These are phyloP conservation scores for Gastrodia elata DNA, from an alignment of 106 monocot genomes.

Conservation along the genomic window DNA sequence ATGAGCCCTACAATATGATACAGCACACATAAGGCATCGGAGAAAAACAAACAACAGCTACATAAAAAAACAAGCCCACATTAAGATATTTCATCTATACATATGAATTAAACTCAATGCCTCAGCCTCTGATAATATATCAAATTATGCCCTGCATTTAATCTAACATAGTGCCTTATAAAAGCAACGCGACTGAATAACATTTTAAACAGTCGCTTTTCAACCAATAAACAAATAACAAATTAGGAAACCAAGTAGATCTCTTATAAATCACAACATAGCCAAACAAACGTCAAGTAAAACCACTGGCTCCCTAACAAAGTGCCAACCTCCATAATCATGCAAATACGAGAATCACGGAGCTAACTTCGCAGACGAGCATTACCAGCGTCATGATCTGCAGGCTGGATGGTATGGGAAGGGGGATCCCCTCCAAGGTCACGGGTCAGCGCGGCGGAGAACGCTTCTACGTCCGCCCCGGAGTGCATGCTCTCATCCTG, in stretches of 20 bases:
- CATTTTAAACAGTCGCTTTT: background rate
- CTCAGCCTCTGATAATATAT: too few relatives aligned
- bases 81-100: too few relatives aligned
- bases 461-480: slow-evolving; percentile 80
- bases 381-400: slow-evolving; percentile 28
- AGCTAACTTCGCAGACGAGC: background rate
- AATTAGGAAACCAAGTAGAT: background rate
- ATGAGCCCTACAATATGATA: too few relatives aligned
- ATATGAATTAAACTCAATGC: too few relatives aligned
- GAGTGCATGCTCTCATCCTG: slow-evolving; percentile 92
- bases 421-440: slow-evolving; percentile 53
- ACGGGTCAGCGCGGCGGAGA: slow-evolving; percentile 67
- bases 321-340: background rate
- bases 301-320: background rate
- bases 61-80: too few relatives aligned
- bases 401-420: slow-evolving; percentile 13
- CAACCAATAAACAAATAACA: background rate
- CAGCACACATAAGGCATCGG: too few relatives aligned
- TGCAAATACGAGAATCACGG: background rate
- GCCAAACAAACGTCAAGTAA: background rate
- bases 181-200: background rate
- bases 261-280: background rate
- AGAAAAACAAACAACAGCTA: too few relatives aligned
- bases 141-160: too few relatives aligned
- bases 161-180: too few relatives aligned